These are phyloP conservation scores for Pulveroboletus sp. DNA, from an alignment of 768 basidiomycete species.

Conservation along the genomic window DNA sequence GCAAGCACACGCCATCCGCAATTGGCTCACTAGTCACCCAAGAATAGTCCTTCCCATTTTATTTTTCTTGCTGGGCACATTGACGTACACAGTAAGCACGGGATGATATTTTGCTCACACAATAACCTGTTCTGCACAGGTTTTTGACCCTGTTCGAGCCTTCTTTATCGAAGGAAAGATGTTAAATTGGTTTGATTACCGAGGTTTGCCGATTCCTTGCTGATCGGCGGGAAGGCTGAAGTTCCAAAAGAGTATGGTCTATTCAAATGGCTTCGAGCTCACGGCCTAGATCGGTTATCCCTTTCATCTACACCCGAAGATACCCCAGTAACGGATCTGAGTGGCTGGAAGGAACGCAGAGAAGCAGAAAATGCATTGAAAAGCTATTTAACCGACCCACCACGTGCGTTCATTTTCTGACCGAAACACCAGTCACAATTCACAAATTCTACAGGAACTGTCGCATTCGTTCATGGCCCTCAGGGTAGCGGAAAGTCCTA, in stretches of 20 bases:
- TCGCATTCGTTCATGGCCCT: slow-evolving; percentile 79
- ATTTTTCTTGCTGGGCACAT: slow-evolving; percentile 83
- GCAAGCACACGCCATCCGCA: slow-evolving; percentile 63
- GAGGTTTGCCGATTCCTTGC: slow-evolving; percentile 40
- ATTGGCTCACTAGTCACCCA: slow-evolving; percentile 87
- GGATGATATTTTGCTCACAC: not conserved
- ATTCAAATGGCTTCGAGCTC: slow-evolving; percentile 71
- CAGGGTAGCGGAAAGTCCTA: slow-evolving; percentile 78
- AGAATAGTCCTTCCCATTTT: slow-evolving; percentile 77
- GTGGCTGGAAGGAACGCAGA: slow-evolving; percentile 82
- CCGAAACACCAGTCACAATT: not conserved
- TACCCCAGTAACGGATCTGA: slow-evolving; percentile 23
- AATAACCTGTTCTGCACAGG: slow-evolving; percentile 40
- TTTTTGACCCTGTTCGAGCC: slow-evolving; percentile 90
- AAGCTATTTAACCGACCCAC: slow-evolving; percentile 74
- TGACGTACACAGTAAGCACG: slow-evolving; percentile 78
- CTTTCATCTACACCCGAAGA: slow-evolving; percentile 23
- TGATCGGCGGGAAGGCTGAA: not conserved
- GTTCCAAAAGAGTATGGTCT: slow-evolving; percentile 56
- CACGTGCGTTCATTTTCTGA: slow-evolving; percentile 44
- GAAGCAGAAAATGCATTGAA: slow-evolving; percentile 69
- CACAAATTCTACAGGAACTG: slow-evolving; percentile 46
- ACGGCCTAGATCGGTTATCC: slow-evolving; percentile 54
- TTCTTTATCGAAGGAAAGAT: slow-evolving; percentile 82
- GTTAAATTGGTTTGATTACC: slow-evolving; percentile 80